A percentile compares a stretch with the other conserved stretches of the same genome.
These are phyloP conservation scores for Vanderwaltozyma tropicalis DNA, from an alignment of 805 yeast genomes.

Conservation along the genomic window DNA sequence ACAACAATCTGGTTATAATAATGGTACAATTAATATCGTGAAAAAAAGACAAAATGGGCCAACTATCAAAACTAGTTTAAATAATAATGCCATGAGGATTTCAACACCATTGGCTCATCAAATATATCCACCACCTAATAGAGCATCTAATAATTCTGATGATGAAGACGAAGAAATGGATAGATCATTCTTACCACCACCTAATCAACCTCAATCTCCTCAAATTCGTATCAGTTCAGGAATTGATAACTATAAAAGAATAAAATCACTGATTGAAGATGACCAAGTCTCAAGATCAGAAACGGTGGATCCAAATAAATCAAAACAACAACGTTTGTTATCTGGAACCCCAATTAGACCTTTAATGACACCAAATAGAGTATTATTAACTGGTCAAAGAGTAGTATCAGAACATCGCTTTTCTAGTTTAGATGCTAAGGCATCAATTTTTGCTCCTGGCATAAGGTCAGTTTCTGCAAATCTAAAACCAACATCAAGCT, in stretches of 20 bases:
- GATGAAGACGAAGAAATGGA: constrained; percentile 25
- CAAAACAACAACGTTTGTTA: constrained; percentile 26
- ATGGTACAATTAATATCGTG: constrained; percentile 14
- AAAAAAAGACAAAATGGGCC: constrained; percentile 16
- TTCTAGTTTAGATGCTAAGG: background rate
- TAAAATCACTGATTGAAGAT: constrained; percentile 22
- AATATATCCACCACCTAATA: constrained; percentile 27
- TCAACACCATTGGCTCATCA: constrained; percentile 34
- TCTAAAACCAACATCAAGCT: background rate
- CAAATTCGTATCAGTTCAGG: constrained; percentile 31
- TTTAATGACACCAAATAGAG: constrained; percentile 23
- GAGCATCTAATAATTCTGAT: constrained; percentile 19
- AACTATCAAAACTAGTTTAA: constrained; percentile 4
- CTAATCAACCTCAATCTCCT: constrained; percentile 30
- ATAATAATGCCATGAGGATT: constrained; percentile 18
- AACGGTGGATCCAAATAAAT: constrained; percentile 30
- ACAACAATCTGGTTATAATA: constrained; percentile 3
- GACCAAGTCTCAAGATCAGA: constrained; percentile 32
- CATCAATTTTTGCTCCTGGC: background rate
- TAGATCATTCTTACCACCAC: constrained; percentile 30
- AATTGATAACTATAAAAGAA: constrained; percentile 24
- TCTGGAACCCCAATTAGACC: constrained; percentile 25
- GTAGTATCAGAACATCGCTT: constrained; percentile 20
- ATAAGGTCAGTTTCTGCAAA: background rate
- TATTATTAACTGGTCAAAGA: constrained; percentile 15